Evolutionary conservation across 2,329 filamentous ascomycete species (phyloP), one percentile per base, ranked within the genome.

Genomic region (Orbilia quercus): DNA sequence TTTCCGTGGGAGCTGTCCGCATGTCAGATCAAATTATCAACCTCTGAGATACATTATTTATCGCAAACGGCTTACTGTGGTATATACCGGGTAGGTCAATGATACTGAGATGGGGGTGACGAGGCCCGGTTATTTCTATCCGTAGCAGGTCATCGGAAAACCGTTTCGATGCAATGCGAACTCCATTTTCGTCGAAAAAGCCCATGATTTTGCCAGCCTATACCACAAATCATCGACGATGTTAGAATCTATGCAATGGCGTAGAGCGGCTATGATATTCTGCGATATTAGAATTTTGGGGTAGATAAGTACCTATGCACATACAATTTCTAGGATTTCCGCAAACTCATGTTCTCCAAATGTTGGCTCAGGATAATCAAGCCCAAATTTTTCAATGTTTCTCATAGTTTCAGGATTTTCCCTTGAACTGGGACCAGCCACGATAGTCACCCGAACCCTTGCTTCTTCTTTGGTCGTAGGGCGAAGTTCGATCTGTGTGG

Each of bases 51-150:
- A 11, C 9, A 28, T 18, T 20, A 2, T 18, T 5, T 3, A 20
- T 31, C 14, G 44, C 14, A 16, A 16, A 14, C n/a, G 22, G 31
- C 50, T 48, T 74, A 77, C 76, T 75, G 23, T 77, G 75, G 25
- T 77, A 77, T 12, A 77, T 59, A 2, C 77, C 76, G 4, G 77
- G 77, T 2, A 78, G 57, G 53, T 78, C 77, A n/a, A 78, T 74
- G 4, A 78, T 71, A 12, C 70, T 77, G 18, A 78, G 75, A 42
- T 77, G 76, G 6, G 70, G 58, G 7, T 74, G 58, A 7, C 47
- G 3, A 2, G 75, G 75, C 4, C 11, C 76, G 34, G 62, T 72
- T 7, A 78, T 20, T 38, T 78, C 76, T 40, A 78, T 75, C 50
- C 73, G 76, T 11, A 78, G 55, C 3, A 77, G 62, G 48, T 77